A percentile compares a stretch with the other conserved stretches of the same genome.
Conservation (phyloP, 1,284 basidiomycete species). For the Chondrostereum purpureum region DNA sequence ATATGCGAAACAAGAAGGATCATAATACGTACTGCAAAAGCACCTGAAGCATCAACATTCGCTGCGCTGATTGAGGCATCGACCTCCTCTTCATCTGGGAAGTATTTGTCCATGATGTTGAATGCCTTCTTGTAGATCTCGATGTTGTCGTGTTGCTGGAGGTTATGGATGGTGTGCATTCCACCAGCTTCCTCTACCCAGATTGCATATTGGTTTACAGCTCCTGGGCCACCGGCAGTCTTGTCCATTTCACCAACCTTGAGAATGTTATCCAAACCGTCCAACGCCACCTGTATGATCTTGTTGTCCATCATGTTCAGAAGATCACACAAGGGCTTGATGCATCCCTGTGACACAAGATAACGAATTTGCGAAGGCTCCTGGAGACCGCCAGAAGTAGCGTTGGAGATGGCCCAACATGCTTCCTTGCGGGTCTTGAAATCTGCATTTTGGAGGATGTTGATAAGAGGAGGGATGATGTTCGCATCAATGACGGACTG, state of each 20-base stretch:
- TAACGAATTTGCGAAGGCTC: constrained; percentile 98
- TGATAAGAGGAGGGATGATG: constrained; percentile 94
- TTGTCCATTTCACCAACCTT: constrained; percentile 98
- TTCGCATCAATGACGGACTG: constrained; percentile 85
- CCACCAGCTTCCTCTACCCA: constrained; percentile 98
- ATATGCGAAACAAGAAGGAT: constrained; percentile 22
- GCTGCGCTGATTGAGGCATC: constrained; percentile 77
- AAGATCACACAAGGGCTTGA: constrained; percentile 96
- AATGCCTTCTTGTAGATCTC: constrained; percentile 99
- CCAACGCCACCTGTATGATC: constrained; percentile 96
- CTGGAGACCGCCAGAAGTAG: constrained; percentile 95
- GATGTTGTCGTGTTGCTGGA: constrained; percentile 98
- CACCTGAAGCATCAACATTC: constrained; percentile 81
- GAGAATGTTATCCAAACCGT: constrained; percentile 97
- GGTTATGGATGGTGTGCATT: constrained; percentile 97
- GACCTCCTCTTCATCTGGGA: constrained; percentile 82
- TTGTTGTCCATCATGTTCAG: constrained; percentile 99
- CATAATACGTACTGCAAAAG: constrained; percentile 73
- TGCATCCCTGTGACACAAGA: constrained; percentile 95
- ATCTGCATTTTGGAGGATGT: constrained; percentile 95
- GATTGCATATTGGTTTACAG: constrained; percentile 88
- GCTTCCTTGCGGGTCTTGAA: constrained; percentile 99
- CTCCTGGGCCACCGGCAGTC: constrained; percentile 76
- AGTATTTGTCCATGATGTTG: constrained; percentile 98
- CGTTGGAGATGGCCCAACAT: constrained; percentile 99